These are phyloP conservation scores for Lentinula lateritia DNA, from an alignment of 768 basidiomycete species.

Conservation along the genomic window DNA sequence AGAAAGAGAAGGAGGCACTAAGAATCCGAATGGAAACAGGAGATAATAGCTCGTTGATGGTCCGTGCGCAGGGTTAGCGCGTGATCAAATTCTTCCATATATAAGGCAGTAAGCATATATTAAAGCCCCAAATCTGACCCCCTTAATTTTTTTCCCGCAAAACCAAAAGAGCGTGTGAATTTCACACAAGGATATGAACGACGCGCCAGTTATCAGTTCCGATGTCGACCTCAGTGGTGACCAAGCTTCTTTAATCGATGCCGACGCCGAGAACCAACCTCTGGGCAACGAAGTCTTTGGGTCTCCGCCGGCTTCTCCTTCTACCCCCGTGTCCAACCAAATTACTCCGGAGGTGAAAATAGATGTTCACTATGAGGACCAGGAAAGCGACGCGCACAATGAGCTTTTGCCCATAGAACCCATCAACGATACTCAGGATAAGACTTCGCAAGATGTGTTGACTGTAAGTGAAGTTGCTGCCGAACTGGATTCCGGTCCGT, in stretches of 20 bases:
- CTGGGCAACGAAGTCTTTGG: constrained; percentile 25
- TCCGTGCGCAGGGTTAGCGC: constrained; percentile 52
- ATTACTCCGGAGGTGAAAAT: constrained; percentile 54
- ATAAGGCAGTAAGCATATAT: constrained; percentile 51
- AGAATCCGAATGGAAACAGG: constrained; percentile 7
- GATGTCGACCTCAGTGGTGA: constrained; percentile 11
- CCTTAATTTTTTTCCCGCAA: constrained; percentile 68
- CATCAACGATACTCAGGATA: constrained; percentile 29
- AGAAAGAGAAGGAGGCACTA: constrained; percentile 10
- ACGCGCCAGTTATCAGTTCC: constrained; percentile 31
- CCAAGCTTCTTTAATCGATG: constrained; percentile 14
- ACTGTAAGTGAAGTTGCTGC: constrained; percentile 38
- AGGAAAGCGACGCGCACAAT: constrained; percentile 64
- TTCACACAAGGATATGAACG: constrained; percentile 69
- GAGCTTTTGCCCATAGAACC: constrained; percentile 50
- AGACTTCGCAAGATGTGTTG: constrained; percentile 31
- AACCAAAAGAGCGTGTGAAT: constrained; percentile 62
- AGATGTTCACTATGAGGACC: constrained; percentile 54
- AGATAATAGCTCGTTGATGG: constrained; percentile 31
- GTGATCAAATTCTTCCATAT: constrained; percentile 17
- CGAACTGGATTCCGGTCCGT: constrained; percentile 47
- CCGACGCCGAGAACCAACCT: constrained; percentile 32
- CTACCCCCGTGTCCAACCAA: constrained; percentile 52
- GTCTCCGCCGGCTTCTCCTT: constrained; percentile 40
- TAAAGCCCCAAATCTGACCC: constrained; percentile 55